Conservation (phyloP, 805 yeast genomes). For the Starmerella vaccinii region DNA sequence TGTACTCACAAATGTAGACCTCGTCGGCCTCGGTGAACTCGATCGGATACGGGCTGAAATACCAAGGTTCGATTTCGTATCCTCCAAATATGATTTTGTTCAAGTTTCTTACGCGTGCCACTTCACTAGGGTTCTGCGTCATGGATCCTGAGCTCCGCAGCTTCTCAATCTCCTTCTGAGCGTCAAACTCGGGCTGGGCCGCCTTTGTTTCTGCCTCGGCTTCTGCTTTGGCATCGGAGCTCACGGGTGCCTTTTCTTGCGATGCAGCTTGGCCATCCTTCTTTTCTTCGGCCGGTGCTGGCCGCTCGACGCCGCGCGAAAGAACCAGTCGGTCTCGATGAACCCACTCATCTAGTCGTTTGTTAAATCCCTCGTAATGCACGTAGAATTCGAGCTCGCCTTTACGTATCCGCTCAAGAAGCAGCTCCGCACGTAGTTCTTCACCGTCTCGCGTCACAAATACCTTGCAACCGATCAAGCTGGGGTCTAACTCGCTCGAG, state of each 20-base stretch:
- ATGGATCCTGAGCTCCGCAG: constrained; percentile 92
- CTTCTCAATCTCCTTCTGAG: constrained; percentile 89
- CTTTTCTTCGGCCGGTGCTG: constrained; percentile 36
- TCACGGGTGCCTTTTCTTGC: constrained; percentile 22
- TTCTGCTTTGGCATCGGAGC: constrained; percentile 23
- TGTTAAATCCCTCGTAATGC: constrained; percentile 89
- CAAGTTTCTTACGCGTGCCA: constrained; percentile 82
- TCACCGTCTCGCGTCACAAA: constrained; percentile 74
- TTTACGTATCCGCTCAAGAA: constrained; percentile 64
- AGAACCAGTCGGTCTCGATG: constrained; percentile 60
- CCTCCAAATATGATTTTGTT: constrained; percentile 73
- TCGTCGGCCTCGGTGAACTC: constrained; percentile 89
- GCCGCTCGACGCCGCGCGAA: constrained; percentile 57
- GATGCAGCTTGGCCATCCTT: constrained; percentile 36
- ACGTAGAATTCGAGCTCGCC: constrained; percentile 78
- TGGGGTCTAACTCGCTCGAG: background rate
- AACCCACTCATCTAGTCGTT: constrained; percentile 95
- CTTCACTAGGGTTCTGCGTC: constrained; percentile 81
- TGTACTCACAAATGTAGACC: constrained; percentile 83
- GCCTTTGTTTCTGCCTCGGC: constrained; percentile 24
- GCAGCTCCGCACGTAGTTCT: constrained; percentile 70
- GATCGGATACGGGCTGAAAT: constrained; percentile 92
- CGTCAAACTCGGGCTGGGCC: constrained; percentile 69
- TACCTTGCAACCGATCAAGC: constrained; percentile 64
- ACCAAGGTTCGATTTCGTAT: constrained; percentile 96